Percentiles rank a stretch among this genome's conserved stretches.
These are phyloP conservation scores for Penicillium griseofulvum DNA, from an alignment of 2,329 filamentous ascomycete genomes.

Conservation along the genomic window DNA sequence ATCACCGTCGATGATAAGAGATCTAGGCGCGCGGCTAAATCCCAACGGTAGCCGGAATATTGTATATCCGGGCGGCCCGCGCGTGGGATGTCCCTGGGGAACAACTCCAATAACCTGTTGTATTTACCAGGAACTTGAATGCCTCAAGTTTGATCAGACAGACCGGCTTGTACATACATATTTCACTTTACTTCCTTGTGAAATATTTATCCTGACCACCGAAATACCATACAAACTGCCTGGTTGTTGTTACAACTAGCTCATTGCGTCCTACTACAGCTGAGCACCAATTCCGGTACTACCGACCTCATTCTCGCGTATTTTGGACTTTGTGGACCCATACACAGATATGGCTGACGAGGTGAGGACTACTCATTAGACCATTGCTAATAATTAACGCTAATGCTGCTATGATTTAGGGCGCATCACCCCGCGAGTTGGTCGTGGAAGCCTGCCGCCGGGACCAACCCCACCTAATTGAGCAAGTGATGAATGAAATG, in stretches of 20 bases:
- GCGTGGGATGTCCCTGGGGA: slow-evolving; percentile 22
- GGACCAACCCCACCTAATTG: slow-evolving; percentile 84
- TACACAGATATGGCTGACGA: slow-evolving; percentile 42
- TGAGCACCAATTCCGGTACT: neutral
- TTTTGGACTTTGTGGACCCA: neutral
- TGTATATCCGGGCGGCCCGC: slow-evolving; percentile 10
- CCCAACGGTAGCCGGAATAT: slow-evolving; percentile 12
- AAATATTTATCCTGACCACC: neutral
- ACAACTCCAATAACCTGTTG: slow-evolving; percentile 7
- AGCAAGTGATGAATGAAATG: slow-evolving; percentile 65
- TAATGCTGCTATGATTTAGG: slow-evolving; percentile 51
- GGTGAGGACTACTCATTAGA: slow-evolving; percentile 28
- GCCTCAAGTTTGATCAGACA: neutral
- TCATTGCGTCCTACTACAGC: neutral
- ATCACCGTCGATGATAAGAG: slow-evolving; percentile 3
- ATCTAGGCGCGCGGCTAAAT: slow-evolving; percentile 25
- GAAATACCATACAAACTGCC: neutral
- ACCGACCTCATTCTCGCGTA: neutral
- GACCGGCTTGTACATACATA: slow-evolving; percentile 21
- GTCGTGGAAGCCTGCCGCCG: slow-evolving; percentile 90
- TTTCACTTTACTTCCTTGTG: neutral
- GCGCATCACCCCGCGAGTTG: slow-evolving; percentile 79
- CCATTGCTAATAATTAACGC: neutral
- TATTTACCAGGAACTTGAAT: slow-evolving; percentile 4
- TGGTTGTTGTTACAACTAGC: neutral